A percentile compares a stretch with the other conserved stretches of the same genome.
These are phyloP conservation scores for Osmozyma mogii DNA, from an alignment of 805 yeast species.

Conservation along the genomic window DNA sequence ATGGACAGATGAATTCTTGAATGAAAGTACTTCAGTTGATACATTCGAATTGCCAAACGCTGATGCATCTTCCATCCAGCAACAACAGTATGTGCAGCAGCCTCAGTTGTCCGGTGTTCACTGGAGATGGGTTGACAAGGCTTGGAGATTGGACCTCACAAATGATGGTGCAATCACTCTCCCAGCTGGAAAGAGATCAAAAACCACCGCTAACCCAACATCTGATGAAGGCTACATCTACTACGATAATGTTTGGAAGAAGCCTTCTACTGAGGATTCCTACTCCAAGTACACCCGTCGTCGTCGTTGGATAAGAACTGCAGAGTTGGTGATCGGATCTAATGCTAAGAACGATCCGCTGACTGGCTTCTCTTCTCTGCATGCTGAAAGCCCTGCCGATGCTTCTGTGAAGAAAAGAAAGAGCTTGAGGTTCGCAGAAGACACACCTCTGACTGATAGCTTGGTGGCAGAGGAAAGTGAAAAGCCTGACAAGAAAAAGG, in stretches of 20 bases:
- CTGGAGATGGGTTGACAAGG: constrained; percentile 93
- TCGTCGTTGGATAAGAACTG: constrained; percentile 93
- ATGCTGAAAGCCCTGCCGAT: constrained; percentile 1
- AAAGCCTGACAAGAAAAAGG: no score
- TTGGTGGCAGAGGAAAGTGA: no score
- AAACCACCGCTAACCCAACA: constrained; percentile 61
- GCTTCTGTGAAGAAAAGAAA: constrained; percentile 24
- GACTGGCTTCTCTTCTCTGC: no score
- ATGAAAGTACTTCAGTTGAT: constrained; percentile 74
- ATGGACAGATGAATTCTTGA: constrained; percentile 94
- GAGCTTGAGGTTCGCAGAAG: constrained; percentile 37
- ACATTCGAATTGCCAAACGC: constrained; percentile 75
- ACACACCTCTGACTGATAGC: no score
- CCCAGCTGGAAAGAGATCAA: constrained; percentile 47
- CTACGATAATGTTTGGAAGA: constrained; percentile 91
- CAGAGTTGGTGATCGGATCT: constrained; percentile 56
- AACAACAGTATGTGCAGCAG: constrained; percentile 13
- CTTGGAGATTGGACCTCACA: constrained; percentile 86
- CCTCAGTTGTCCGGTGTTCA: constrained; percentile 52
- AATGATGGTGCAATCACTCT: constrained; percentile 80
- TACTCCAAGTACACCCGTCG: constrained; percentile 88
- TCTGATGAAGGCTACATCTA: constrained; percentile 81
- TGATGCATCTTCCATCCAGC: constrained; percentile 26
- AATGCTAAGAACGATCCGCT: constrained; percentile 4
- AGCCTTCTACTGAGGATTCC: constrained; percentile 80